Percentiles rank a stretch among this genome's conserved stretches.
Conservation (phyloP, 2,329 filamentous ascomycete genomes). For the Nemania diffusa region DNA sequence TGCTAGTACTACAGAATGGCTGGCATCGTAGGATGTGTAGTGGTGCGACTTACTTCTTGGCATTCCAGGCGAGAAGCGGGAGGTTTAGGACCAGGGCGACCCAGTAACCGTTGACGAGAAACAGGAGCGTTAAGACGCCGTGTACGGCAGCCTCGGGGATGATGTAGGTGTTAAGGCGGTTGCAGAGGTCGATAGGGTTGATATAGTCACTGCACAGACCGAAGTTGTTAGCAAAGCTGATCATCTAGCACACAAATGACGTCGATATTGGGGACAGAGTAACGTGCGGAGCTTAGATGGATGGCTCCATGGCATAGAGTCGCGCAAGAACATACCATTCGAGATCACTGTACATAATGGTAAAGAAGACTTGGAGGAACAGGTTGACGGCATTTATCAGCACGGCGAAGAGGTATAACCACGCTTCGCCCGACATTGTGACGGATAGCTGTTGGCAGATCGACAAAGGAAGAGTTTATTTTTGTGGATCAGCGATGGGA, state of each 20-base stretch:
- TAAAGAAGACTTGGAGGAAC: constrained; percentile 99
- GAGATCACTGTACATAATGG: constrained; percentile 99
- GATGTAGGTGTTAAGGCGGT: constrained; percentile 99
- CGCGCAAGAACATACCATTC: constrained; percentile 79
- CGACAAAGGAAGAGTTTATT: constrained; percentile 8
- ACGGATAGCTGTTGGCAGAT: constrained; percentile 27
- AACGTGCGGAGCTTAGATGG: constrained; percentile 34
- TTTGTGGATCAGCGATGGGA: constrained; percentile 9
- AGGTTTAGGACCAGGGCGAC: constrained; percentile 90
- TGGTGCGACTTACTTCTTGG: constrained; percentile 84
- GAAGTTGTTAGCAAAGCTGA: constrained; percentile 25
- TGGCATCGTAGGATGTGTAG: background rate
- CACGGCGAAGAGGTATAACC: constrained; percentile 97
- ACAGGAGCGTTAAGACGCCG: constrained; percentile 92
- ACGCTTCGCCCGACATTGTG: constrained; percentile 94
- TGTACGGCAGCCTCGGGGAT: constrained; percentile 98
- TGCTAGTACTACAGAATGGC: background rate
- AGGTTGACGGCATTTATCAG: constrained; percentile 99
- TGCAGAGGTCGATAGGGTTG: constrained; percentile 99
- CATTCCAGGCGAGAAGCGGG: constrained; percentile 91
- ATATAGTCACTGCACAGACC: constrained; percentile 84
- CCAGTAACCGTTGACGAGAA: constrained; percentile 99
- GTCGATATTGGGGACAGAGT: constrained; percentile 28
- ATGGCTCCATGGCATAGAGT: background rate
- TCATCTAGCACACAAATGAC: constrained; percentile 37